These are phyloP conservation scores for Hirschfeldia incana DNA, from an alignment of 345 rosid genomes.

Conservation along the genomic window DNA sequence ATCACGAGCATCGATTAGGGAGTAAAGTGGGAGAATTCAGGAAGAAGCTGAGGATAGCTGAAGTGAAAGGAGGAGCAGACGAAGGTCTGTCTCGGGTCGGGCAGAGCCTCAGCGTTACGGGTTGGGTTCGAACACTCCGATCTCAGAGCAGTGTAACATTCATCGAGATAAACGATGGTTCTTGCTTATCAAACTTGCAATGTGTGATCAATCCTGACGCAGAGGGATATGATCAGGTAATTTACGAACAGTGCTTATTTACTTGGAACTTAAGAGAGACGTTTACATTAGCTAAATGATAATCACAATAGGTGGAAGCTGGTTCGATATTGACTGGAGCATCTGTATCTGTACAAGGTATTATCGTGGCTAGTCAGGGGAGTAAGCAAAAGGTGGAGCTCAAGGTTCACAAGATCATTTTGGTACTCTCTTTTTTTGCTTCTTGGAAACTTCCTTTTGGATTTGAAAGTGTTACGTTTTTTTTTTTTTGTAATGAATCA, in stretches of 20 bases:
- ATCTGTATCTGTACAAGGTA: slow-evolving; percentile 80
- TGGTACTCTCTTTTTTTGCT: slow-evolving; percentile 50
- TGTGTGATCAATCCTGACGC: slow-evolving; percentile 76
- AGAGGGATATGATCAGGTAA: slow-evolving; percentile 90
- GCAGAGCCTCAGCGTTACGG: slow-evolving; percentile 58
- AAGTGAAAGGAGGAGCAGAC: slow-evolving; percentile 73
- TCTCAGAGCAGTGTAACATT: slow-evolving; percentile 86
- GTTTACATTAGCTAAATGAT: neutral
- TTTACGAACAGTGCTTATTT: neutral
- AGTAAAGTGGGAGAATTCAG: slow-evolving; percentile 55
- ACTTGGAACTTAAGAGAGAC: neutral
- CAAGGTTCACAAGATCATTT: slow-evolving; percentile 70
- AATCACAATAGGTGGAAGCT: slow-evolving; percentile 57
- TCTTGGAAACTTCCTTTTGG: neutral
- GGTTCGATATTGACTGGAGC: slow-evolving; percentile 86
- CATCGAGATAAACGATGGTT: slow-evolving; percentile 94
- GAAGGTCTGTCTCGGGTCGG: slow-evolving; percentile 70
- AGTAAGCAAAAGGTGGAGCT: slow-evolving; percentile 87
- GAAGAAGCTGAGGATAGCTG: slow-evolving; percentile 68
- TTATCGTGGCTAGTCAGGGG: slow-evolving; percentile 82
- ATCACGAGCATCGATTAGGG: neutral
- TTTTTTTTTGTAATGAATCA: neutral
- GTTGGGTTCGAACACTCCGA: slow-evolving; percentile 93
- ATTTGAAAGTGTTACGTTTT: neutral
- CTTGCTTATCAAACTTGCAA: slow-evolving; percentile 95